Evolutionary conservation across 2,329 filamentous ascomycete species (phyloP).

Genomic region (Fusarium buharicum): DNA sequence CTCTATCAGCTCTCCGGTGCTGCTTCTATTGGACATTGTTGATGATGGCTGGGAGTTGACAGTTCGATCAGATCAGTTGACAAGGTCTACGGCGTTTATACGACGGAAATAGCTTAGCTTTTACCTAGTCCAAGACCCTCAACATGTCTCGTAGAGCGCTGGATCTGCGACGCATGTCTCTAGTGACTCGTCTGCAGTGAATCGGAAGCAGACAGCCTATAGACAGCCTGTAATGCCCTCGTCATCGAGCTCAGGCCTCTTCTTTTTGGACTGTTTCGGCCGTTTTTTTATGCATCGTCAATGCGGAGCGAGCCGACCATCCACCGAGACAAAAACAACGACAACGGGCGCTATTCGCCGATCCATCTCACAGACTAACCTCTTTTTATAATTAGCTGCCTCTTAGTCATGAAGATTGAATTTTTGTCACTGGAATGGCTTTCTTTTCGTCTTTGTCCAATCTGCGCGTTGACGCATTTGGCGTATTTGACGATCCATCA

Average conservation of each 20-base stretch:
- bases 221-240: conserved; percentile 1
- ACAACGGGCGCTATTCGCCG: conserved; percentile 18
- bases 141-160: neutral
- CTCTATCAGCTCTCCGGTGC: conserved; percentile 7
- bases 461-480: conserved; percentile 17
- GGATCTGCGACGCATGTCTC: conserved; percentile 34
- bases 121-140: conserved; percentile 1
- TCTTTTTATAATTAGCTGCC: conserved; percentile 2
- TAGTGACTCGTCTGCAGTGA: conserved; percentile 9
- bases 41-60: neutral
- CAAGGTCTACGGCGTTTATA: neutral
- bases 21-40: neutral
- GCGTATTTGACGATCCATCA: conserved; percentile 14
- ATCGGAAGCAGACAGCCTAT: neutral
- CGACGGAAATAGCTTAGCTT: conserved; percentile 2
- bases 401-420: conserved; percentile 2
- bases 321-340: conserved; percentile 9
- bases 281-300: conserved; percentile 3
- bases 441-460: neutral
- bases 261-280: conserved; percentile 1
- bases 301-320: conserved; percentile 29
- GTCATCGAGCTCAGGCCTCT: conserved; percentile 15
- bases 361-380: conserved; percentile 14
- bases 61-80: neutral
- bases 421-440: conserved; percentile 1